Evolutionary conservation across 306 rosid genomes (phyloP).

Genomic region (Hippophae rhamnoides): DNA sequence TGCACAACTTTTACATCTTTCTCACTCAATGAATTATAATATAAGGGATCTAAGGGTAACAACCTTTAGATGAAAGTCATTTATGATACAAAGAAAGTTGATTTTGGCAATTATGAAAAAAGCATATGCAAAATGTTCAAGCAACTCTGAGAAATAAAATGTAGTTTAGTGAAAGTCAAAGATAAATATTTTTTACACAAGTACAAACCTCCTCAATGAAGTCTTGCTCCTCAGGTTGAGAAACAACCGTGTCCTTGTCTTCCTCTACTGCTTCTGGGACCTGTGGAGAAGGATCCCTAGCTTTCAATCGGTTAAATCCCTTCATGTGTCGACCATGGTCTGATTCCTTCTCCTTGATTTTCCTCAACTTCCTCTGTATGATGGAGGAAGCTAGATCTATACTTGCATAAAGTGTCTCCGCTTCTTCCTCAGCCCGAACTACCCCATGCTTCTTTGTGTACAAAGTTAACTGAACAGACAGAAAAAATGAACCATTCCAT

Average conservation of each 20-base stretch:
- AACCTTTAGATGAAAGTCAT: too few relatives aligned
- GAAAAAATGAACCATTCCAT: too few relatives aligned
- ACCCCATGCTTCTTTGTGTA: conserved; percentile 84
- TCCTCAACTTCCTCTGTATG: conserved; percentile 89
- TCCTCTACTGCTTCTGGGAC: conserved; percentile 17
- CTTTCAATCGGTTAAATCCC: conserved; percentile 65
- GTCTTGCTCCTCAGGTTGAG: conserved; percentile 37
- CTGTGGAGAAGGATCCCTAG: conserved; percentile 39
- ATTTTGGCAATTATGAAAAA: too few relatives aligned
- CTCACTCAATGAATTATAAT: too few relatives aligned
- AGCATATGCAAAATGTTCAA: too few relatives aligned
- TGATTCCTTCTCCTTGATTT: conserved; percentile 77
- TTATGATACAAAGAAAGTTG: too few relatives aligned
- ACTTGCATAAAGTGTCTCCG: conserved; percentile 66
- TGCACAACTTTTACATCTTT: too few relatives aligned
- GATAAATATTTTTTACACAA: neutral
- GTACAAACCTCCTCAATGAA: conserved; percentile 49
- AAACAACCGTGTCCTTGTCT: conserved; percentile 24
- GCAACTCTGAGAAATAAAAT: too few relatives aligned
- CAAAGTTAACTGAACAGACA: conserved; percentile 53
- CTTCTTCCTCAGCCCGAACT: conserved; percentile 79
- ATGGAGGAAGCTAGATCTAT: conserved; percentile 83
- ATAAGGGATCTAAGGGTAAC: too few relatives aligned
- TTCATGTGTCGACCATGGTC: conserved; percentile 96
- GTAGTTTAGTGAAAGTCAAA: neutral